Evolutionary conservation across 2,329 filamentous ascomycete species (phyloP).

Genomic region (Cercospora janseana): DNA sequence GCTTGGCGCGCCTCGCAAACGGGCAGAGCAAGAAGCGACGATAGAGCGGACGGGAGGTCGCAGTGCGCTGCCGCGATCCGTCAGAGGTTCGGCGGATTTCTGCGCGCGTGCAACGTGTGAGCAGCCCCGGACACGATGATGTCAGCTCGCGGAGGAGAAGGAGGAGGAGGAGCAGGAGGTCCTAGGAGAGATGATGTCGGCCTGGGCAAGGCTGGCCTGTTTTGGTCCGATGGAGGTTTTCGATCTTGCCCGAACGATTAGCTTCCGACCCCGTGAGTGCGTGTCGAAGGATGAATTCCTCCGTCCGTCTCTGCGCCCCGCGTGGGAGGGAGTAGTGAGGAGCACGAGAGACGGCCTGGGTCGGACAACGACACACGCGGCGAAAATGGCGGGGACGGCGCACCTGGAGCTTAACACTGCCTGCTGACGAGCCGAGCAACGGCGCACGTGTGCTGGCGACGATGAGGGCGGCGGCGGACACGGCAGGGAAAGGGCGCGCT

Average conservation of each 20-base stretch:
- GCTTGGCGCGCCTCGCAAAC: conserved; percentile 1
- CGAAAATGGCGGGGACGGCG: background rate
- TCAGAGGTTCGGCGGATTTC: background rate
- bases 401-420: conserved; percentile 3
- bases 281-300: too few species aligned
- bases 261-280: background rate
- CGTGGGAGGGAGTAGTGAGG: background rate
- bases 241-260: conserved; percentile 5
- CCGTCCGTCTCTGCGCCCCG: background rate
- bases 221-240: background rate
- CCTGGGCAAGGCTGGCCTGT: background rate
- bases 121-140: conserved; percentile 7
- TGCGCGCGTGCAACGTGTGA: conserved; percentile 5
- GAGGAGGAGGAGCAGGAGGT: background rate
- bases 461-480: background rate
- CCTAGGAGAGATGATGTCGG: background rate
- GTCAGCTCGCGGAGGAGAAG: conserved; percentile 4
- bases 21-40: background rate
- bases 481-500: background rate
- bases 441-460: background rate
- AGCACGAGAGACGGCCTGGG: too few species aligned
- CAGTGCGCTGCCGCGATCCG: background rate
- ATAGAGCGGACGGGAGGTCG: background rate
- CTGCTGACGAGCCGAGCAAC: background rate
- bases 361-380: background rate